Percentiles rank a stretch among this genome's conserved stretches.
Conservation (phyloP, 139 green algal genomes). For the Chlamydomonas asymmetrica region DNA sequence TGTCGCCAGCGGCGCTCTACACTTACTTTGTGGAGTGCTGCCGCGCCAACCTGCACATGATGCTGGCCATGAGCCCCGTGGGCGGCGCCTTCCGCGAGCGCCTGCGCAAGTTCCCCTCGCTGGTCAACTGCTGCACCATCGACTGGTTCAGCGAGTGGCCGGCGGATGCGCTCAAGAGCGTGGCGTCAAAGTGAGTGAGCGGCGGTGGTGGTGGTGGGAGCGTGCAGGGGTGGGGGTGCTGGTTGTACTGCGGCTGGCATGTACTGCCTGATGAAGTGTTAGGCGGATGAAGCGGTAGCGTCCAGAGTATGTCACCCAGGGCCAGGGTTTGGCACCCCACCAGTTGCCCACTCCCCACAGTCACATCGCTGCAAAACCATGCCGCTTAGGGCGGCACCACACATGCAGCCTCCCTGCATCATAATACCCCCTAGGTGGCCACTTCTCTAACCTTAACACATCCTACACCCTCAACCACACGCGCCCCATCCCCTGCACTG, state of each 20-base stretch:
- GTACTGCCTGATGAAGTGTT: no score
- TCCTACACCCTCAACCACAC: not conserved
- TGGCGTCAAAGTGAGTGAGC: conserved; percentile 52
- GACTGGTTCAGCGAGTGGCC: conserved; percentile 72
- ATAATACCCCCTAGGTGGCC: not conserved
- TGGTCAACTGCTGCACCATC: conserved; percentile 83
- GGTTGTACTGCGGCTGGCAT: not conserved
- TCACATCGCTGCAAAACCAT: no score
- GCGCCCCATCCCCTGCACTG: no score
- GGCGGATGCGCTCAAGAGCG: conserved; percentile 66
- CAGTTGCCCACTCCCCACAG: no score
- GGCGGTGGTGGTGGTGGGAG: no score
- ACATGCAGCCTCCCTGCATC: not conserved
- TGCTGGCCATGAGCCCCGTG: conserved; percentile 71
- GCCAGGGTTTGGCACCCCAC: no score
- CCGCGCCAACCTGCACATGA: conserved; percentile 65
- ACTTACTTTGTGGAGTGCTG: conserved; percentile 66
- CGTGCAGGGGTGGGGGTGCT: no score
- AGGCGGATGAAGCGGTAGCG: no score
- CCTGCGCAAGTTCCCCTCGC: conserved; percentile 72
- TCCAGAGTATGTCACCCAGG: no score
- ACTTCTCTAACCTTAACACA: not conserved
- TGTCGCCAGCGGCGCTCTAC: conserved; percentile 44
- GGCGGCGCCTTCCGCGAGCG: conserved; percentile 72
- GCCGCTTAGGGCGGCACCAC: no score